Evolutionary conservation across 371 early-diverging fungal genomes (phyloP), one percentile per base, ranked within the genome.

Genomic region (Mortierella sp.): DNA sequence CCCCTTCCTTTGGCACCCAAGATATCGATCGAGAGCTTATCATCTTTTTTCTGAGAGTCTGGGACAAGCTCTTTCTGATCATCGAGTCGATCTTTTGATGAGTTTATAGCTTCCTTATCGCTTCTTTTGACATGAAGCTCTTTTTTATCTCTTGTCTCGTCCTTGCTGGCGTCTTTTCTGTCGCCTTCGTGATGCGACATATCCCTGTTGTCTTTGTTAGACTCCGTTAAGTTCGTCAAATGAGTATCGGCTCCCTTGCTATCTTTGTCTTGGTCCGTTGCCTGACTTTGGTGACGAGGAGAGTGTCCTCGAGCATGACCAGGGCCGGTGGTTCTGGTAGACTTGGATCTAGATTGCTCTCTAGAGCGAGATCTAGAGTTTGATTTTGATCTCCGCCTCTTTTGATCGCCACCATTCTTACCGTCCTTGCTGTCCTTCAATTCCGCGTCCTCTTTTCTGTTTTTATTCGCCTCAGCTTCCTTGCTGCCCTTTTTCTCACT

Each of bases 311-410:
- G 24, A 28, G 58, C 58, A 43, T 67, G 67, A 21, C n/a, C 45
- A 32, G 21, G 58, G 11, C 19, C 48, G 13, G 36, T 0, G 21
- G 10, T 15, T 41, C 19, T 61, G 22, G 11, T 58, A 47, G 59
- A 47, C 32, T 58, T 67, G 48, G 59, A 58, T 10, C 43, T 28
- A 9, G 61, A 55, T 21, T 63, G 16, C 24, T 63, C 63, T 19
- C 63, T 53, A 6, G 70, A 70, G 5, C 33, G 47, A 19, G 70
- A 63, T 21, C 43, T 62, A 33, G 55, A 55, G 57, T 63, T 47
- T n/a, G 71, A 63, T 10, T 24, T 50, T 38, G 73, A 72, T 47
- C 63, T 60, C 6, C 5, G 32, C 43, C 62, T 53, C 33, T 52
- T 45, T 4, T 24, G 62, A 19, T 48, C 61, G 5, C 19, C 48